phyloP scores from a whole-genome alignment of 1,284 basidiomycete species.

The Gymnopus androsaceus region DNA sequence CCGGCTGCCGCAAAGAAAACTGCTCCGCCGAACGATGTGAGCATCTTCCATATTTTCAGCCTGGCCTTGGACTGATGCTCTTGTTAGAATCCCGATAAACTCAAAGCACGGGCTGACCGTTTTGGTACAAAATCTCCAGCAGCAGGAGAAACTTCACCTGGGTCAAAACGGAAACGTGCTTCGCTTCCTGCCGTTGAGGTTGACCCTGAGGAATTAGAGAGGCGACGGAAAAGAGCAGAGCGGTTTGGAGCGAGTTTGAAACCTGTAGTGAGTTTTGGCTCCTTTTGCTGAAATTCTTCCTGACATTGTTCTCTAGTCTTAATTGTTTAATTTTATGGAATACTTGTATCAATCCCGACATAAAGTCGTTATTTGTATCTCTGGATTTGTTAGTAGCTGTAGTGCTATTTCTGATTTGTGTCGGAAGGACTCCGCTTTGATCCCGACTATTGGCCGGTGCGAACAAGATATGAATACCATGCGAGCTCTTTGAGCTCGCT shows the following conservation, averaged over 20 bases:
- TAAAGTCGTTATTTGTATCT: too few species aligned
- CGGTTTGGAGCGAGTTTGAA: slow-evolving; percentile 45
- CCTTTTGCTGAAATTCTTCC: neutral
- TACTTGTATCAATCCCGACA: too few species aligned
- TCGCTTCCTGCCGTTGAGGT: slow-evolving; percentile 24
- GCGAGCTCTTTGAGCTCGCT: too few species aligned
- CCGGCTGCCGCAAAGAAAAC: slow-evolving; percentile 14
- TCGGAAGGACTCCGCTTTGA: too few species aligned
- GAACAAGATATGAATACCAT: too few species aligned
- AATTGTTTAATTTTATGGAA: too few species aligned
- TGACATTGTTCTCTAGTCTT: too few species aligned
- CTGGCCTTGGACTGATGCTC: neutral
- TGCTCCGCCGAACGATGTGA: slow-evolving; percentile 26
- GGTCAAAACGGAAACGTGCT: slow-evolving; percentile 4
- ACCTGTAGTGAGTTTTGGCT: neutral
- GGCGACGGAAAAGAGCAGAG: slow-evolving; percentile 61
- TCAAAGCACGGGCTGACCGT: slow-evolving; percentile 50
- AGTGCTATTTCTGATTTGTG: too few species aligned
- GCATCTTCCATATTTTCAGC: slow-evolving; percentile 12
- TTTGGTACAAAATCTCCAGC: slow-evolving; percentile 41
- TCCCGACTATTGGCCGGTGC: too few species aligned
- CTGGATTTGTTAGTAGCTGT: too few species aligned
- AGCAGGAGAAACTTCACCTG: slow-evolving; percentile 5
- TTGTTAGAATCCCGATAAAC: slow-evolving; percentile 48
- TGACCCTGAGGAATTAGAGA: slow-evolving; percentile 60